A percentile compares a stretch with the other conserved stretches of the same genome.
phyloP scores from a whole-genome alignment of 352 stramenopile genomes.

The Paralagenidium karlingii region DNA sequence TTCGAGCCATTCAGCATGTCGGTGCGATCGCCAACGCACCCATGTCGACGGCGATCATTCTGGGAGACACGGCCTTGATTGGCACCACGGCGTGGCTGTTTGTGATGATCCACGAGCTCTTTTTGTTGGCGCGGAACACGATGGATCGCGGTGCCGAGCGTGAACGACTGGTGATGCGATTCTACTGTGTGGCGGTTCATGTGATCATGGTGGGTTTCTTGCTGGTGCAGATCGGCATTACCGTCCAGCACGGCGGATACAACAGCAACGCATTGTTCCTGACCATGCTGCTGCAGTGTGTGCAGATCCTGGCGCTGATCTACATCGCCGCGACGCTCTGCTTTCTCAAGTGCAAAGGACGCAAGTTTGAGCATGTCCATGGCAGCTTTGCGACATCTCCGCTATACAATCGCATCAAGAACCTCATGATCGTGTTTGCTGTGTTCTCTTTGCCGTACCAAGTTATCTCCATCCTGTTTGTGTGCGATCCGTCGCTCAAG shows the following conservation, averaged over 20 bases:
- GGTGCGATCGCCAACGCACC: constrained; percentile 49
- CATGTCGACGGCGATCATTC: constrained; percentile 33
- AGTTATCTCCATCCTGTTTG: constrained; percentile 26
- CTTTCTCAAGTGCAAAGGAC: constrained; percentile 29
- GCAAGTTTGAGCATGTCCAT: constrained; percentile 33
- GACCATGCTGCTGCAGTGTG: constrained; percentile 24
- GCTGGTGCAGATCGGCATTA: constrained; percentile 13
- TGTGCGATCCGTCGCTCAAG: constrained; percentile 19
- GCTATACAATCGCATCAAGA: constrained; percentile 53
- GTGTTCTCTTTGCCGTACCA: constrained; percentile 54
- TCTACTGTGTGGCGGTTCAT: constrained; percentile 36
- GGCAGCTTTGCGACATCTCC: constrained; percentile 26
- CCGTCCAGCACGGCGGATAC: constrained; percentile 7
- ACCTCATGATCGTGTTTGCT: constrained; percentile 53
- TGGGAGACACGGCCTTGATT: constrained; percentile 30
- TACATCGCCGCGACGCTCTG: constrained; percentile 23
- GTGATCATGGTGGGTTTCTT: constrained; percentile 28
- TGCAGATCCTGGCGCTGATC: constrained; percentile 41
- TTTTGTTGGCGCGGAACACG: constrained; percentile 41
- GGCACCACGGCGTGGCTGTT: constrained; percentile 41
- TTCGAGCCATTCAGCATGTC: no score
- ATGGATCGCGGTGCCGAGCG: constrained; percentile 41
- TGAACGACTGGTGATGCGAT: constrained; percentile 34
- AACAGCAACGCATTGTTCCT: constrained; percentile 20
- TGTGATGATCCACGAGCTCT: constrained; percentile 50